Evolutionary conservation across 345 rosid species (phyloP), one percentile per base, ranked within the genome.

Genomic region (Jatropha curcas): DNA sequence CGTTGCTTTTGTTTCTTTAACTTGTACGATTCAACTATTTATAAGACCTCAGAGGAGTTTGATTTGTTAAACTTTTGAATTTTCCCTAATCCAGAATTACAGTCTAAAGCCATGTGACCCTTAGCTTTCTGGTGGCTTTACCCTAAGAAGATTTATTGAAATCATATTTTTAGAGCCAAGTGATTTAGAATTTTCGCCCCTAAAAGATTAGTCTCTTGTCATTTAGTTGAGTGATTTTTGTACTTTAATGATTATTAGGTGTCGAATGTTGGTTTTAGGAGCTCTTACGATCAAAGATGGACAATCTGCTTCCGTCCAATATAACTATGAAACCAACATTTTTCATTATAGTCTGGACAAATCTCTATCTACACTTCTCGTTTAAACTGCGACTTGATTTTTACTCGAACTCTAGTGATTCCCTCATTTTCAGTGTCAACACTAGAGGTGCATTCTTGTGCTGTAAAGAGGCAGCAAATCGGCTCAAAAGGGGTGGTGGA

Each of bases 391-490:
- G 5, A 39, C 51, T 63, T 63, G 50, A 63, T 63, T 55, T 24
- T 51, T 19, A 34, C 43, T 30, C 7, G n/a, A 64, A 39, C 45
- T 37, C 31, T 17, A 4, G 33, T n/a, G 22, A 22, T 57, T 34
- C 12, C 16, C 34, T 20, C 30, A 22, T 60, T 30, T 65, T 31
- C 74, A 75, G 79, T 39, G 65, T 80, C 34, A 80, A 83, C 25
- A 9, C 76, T 10, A 75, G 71, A 75, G 86, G 86, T 1, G 27
- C 79, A 5, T 83, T 83, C 66, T 71, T 77, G 22, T 75, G 86
- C 79, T 83, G 82, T 76, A 59, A 52, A 14, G 86, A 80, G 63
- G 82, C 74, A 7, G 84, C 79, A 1, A 78, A 57, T 27, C 65
- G 75, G 31, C 58, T 83, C 16, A 69, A 67, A 56, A 56, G 31